These are phyloP conservation scores for Irpex lacteus DNA, from an alignment of 1,284 basidiomycete genomes.

Conservation along the genomic window DNA sequence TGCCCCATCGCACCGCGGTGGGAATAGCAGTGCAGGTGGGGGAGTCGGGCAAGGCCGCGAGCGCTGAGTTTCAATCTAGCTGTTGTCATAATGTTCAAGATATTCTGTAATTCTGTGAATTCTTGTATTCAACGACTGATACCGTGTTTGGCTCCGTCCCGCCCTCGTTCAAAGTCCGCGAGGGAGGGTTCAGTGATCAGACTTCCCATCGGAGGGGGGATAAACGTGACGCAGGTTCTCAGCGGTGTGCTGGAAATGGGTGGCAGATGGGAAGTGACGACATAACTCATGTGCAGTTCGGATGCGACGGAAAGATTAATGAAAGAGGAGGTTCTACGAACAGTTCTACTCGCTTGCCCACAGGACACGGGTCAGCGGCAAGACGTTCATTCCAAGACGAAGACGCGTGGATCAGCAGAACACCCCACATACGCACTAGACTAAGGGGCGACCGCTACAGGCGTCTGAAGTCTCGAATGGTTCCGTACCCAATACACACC, in stretches of 20 bases:
- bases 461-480: background rate
- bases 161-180: background rate
- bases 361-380: constrained; percentile 11
- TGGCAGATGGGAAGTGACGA: constrained; percentile 10
- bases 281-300: constrained; percentile 2
- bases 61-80: background rate
- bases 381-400: constrained; percentile 4
- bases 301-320: constrained; percentile 10
- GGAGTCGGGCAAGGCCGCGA: background rate
- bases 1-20: background rate
- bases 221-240: background rate
- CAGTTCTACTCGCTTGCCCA: constrained; percentile 16
- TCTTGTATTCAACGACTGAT: background rate
- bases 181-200: background rate
- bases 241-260: background rate
- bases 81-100: background rate
- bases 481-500: background rate
- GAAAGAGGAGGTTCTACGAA: constrained; percentile 9
- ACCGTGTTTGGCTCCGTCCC: background rate
- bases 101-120: background rate
- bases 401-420: constrained; percentile 14
- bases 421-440: constrained; percentile 12
- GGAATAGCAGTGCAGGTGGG: background rate
- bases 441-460: constrained; percentile 7
- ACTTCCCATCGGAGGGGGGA: background rate